phyloP scores from a whole-genome alignment of 2,329 filamentous ascomycete species.

The Parafenestella ontariensis region DNA sequence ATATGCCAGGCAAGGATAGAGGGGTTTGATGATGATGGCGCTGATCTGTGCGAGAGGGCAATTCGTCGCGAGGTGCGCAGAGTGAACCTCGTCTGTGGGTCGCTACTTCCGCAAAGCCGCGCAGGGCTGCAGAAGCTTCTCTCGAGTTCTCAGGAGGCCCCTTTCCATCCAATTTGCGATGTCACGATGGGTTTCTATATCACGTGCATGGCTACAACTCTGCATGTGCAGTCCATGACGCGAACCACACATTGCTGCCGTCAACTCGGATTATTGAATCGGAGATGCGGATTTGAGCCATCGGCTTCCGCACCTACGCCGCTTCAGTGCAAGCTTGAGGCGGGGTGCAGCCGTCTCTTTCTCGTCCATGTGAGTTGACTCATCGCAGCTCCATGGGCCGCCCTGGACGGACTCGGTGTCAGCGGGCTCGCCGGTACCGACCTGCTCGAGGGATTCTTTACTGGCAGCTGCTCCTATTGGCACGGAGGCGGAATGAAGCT shows the following conservation, averaged over 20 bases:
- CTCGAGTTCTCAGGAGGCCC: background rate
- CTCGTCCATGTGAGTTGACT: conserved; percentile 33
- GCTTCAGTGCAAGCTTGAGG: conserved; percentile 24
- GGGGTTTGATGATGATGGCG: conserved; percentile 19
- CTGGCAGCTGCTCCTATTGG: conserved; percentile 19
- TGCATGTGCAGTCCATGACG: background rate
- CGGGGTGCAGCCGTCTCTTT: conserved; percentile 39
- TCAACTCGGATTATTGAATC: conserved; percentile 5
- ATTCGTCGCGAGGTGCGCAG: conserved; percentile 21
- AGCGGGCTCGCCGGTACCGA: conserved; percentile 28
- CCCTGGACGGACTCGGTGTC: conserved; percentile 25
- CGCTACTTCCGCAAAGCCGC: conserved; percentile 13
- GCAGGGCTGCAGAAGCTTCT: conserved; percentile 3
- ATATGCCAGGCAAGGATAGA: conserved; percentile 24
- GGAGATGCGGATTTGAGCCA: conserved; percentile 20
- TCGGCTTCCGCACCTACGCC: conserved; percentile 28
- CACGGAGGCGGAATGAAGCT: conserved; percentile 15
- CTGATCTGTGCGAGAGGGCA: conserved; percentile 16
- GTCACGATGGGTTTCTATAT: background rate
- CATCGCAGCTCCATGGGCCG: conserved; percentile 13
- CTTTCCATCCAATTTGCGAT: background rate
- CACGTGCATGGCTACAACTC: background rate
- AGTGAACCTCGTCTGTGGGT: conserved; percentile 19
- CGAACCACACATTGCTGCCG: background rate
- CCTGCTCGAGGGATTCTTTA: conserved; percentile 1